Evolutionary conservation across 1,284 basidiomycete genomes (phyloP), one percentile per base, ranked within the genome.

Genomic region (Cystobasidium slooffiae): DNA sequence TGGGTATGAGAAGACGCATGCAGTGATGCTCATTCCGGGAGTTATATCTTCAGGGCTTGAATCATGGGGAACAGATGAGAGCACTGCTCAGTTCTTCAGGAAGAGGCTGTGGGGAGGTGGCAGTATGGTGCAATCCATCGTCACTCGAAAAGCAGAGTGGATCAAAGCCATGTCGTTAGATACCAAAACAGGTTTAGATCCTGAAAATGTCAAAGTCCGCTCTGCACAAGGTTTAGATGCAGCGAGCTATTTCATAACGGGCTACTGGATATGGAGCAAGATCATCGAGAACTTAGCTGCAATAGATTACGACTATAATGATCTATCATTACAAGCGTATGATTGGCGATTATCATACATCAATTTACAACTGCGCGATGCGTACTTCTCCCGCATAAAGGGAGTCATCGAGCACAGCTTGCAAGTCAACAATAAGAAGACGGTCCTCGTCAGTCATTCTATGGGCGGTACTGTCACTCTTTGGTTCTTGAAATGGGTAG

Each of bases 211-310:
- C 75, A 96, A 94, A 82, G 89, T 98, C 58, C 87, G 96, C 46
- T 93, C 95, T 9, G 94, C 93, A 0, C 93, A 98, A 82, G 95
- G 91, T 0, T 88, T 93, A n/a, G 89, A 91, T 77, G 93, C 92
- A 1, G 93, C 93, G 6, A 93, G 90, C 78, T 92, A 88, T 79
- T 97, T 98, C 81, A 90, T 97, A 72, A 90, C 91, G 80, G 93
- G 84, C 75, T 76, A 78, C 52, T 80, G 78, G 80, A 79, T 81
- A 47, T 81, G 79, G 80, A 88, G 91, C 3, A 95, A 95, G 83
- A 92, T 97, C 69, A 89, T 98, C 12, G 90, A 97, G 82, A 97
- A 97, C 80, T 86, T 98, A 1, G 94, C 95, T 0, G 92, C 90
- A 1, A 87, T 96, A 22, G 91, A 91, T 78, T 97, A 97, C 79